Evolutionary conservation across 352 stramenopile species (phyloP).

Genomic region (Phytophthora megakarya): DNA sequence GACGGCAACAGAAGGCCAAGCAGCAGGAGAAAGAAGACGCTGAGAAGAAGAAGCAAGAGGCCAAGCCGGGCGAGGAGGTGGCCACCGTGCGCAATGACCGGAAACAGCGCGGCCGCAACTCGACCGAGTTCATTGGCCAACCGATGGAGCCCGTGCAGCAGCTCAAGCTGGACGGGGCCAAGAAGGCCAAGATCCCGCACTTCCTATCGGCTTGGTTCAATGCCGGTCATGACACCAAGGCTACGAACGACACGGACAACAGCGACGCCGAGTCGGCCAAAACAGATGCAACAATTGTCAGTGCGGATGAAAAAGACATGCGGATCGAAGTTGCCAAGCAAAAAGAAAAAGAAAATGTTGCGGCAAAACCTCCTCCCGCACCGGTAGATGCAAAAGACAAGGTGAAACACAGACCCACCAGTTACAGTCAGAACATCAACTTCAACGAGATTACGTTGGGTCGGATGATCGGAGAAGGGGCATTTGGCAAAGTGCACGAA

Average conservation of each 20-base stretch:
- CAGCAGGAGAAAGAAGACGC: conserved; percentile 17
- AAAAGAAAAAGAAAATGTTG: background rate
- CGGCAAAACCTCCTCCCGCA: conserved; percentile 24
- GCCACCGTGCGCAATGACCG: conserved; percentile 54
- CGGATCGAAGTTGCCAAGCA: conserved; percentile 1
- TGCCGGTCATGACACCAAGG: conserved; percentile 48
- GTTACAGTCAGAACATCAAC: conserved; percentile 64
- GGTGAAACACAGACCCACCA: conserved; percentile 24
- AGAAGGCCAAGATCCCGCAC: conserved; percentile 76
- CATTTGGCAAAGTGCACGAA: conserved; percentile 74
- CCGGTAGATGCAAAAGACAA: conserved; percentile 33
- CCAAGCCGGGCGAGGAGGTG: conserved; percentile 26
- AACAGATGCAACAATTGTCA: conserved; percentile 34
- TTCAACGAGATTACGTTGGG: conserved; percentile 63
- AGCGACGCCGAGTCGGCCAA: conserved; percentile 25
- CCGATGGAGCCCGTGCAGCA: conserved; percentile 62
- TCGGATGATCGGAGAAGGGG: conserved; percentile 68
- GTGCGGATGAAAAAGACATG: conserved; percentile 21
- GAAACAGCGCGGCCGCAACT: conserved; percentile 42
- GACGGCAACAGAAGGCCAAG: conserved; percentile 50
- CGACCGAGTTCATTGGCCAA: conserved; percentile 55
- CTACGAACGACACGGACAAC: conserved; percentile 30
- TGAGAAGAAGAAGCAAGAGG: conserved; percentile 29
- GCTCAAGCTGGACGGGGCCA: conserved; percentile 65
- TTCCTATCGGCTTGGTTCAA: conserved; percentile 79